Base-by-base conservation (phyloP, 1,284 basidiomycete species). In the Wolfiporia cocos region DNA sequence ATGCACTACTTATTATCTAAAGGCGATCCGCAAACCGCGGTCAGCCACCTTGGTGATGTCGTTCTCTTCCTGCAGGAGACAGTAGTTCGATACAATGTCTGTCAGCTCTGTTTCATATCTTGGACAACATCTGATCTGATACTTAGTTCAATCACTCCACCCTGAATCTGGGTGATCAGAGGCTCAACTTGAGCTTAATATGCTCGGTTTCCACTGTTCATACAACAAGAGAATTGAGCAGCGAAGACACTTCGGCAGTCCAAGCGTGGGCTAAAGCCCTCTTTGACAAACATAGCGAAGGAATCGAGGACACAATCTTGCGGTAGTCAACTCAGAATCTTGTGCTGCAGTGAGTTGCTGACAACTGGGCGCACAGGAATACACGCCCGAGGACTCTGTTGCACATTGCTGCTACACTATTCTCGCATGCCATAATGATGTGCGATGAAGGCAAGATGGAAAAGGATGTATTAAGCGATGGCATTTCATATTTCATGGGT, bases 1-100 rank as follows among this genome's bases (percentile, higher is more conserved):
- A 18, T 37, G n/a, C 21, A 14, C 29, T 43, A 24, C 34, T 50
- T 38, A 42, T 40, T 22, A 20, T 42, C n/a, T 44, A 24, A 41
- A 88, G 86, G 86, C 32, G 86, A 90, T 60, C 86, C 86, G 17
- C 86, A 88, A 58, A 82, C 79, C 17, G 86, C 86, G 3, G 74
- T 88, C 24, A 77, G 73, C 47, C 80, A 86, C 58, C 64, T 88
- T 2, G 86, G 86, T 3, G 76, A 86, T 45, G 72, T 90, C 12
- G 76, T 88, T 19, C 56, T 89, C 29, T 86, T 90, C 52, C 57
- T 78, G 3, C 85, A 90, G 56, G 72, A 74, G 46, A 69, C 71
- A 15, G 57, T 82, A 21, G 69, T 70, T 19, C 75, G 78, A 40
- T 89, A 78, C 55, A 74, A 81, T 57, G 86, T 78, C 44, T 50